Conservation (phyloP, 176 grass and related monocot genomes). For the Chrysopogon serrulatus region DNA sequence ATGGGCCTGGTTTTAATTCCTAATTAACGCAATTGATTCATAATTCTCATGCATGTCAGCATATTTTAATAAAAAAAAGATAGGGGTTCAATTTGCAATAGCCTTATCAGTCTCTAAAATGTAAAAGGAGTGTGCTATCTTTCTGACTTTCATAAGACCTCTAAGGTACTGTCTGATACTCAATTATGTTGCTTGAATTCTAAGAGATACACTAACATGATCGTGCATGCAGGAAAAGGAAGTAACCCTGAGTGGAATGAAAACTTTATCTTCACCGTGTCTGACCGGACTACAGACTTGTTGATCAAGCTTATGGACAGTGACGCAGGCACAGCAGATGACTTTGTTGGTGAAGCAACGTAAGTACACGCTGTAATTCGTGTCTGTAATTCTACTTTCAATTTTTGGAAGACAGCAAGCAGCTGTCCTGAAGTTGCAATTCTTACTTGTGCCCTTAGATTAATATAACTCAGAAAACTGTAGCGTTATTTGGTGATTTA, state of each 20-base stretch:
- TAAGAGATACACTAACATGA: background rate
- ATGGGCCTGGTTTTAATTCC: background rate
- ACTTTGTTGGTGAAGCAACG: slow-evolving; percentile 85
- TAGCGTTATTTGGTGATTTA: background rate
- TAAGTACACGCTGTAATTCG: slow-evolving; percentile 27
- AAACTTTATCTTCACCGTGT: slow-evolving; percentile 81
- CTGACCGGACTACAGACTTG: slow-evolving; percentile 53
- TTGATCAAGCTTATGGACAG: slow-evolving; percentile 83
- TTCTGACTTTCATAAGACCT: background rate
- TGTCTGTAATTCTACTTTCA: background rate
- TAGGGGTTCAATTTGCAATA: background rate
- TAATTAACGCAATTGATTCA: background rate
- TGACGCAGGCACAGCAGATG: slow-evolving; percentile 57
- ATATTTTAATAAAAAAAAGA: background rate
- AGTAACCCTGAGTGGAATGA: slow-evolving; percentile 89
- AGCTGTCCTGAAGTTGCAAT: background rate
- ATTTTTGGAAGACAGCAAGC: background rate
- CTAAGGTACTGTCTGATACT: background rate
- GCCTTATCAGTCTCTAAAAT: background rate
- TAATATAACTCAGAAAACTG: background rate
- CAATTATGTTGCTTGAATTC: background rate
- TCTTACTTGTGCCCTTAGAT: background rate
- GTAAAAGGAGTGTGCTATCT: background rate
- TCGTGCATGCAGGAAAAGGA: slow-evolving; percentile 65
- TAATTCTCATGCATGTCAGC: background rate